phyloP scores from a whole-genome alignment of 2,329 filamentous ascomycete species.

The Cytospora mali region DNA sequence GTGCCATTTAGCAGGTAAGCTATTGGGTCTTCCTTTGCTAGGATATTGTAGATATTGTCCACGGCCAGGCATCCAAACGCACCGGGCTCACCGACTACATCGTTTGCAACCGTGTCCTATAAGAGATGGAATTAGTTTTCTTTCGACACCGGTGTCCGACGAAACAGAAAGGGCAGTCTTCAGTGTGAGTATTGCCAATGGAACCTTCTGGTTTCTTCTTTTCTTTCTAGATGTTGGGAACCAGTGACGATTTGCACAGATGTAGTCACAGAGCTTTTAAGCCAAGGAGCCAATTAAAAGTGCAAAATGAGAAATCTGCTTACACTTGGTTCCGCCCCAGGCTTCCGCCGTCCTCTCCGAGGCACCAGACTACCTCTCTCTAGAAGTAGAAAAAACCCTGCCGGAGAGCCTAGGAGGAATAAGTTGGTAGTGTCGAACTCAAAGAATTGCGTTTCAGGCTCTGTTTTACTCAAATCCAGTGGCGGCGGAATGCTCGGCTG shows the following conservation, averaged over 20 bases:
- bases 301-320: neutral
- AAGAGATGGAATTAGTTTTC: neutral
- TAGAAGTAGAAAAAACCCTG: constrained; percentile 88
- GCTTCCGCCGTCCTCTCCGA: constrained; percentile 73
- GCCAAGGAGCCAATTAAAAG: neutral
- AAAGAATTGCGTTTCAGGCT: constrained; percentile 63
- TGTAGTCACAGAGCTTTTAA: neutral
- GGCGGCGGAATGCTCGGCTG: constrained; percentile 75
- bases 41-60: constrained; percentile 95
- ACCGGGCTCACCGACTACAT: constrained; percentile 76
- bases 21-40: constrained; percentile 73
- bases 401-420: constrained; percentile 87
- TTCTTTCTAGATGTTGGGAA: too few species aligned
- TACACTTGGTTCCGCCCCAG: constrained; percentile 64
- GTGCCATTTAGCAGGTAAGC: constrained; percentile 91
- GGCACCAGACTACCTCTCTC: constrained; percentile 74
- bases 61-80: constrained; percentile 89
- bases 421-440: constrained; percentile 91
- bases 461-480: constrained; percentile 45
- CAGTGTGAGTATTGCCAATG: too few species aligned
- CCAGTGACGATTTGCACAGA: neutral
- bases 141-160: neutral
- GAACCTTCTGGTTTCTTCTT: too few species aligned
- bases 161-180: too few species aligned
- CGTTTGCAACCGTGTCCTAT: constrained; percentile 53